These are phyloP conservation scores for Linnemannia exigua DNA, from an alignment of 192 early-diverging fungal species.

Conservation along the genomic window DNA sequence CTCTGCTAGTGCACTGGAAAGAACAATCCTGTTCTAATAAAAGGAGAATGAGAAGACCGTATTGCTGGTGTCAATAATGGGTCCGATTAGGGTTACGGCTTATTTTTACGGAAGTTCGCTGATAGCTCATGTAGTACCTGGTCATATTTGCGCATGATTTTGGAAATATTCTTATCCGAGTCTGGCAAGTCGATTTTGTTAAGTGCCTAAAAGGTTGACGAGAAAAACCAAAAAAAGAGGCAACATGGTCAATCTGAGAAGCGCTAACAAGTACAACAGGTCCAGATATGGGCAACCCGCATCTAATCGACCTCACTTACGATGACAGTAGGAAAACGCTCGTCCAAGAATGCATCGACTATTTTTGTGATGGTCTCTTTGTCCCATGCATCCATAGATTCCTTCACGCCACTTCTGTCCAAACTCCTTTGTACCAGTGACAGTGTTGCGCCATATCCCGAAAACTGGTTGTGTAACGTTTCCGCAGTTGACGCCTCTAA, in stretches of 20 bases:
- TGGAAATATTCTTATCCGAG: slow-evolving; percentile 84
- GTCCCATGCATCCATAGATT: slow-evolving; percentile 76
- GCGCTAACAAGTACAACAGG: too few relatives aligned
- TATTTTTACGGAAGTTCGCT: neutral
- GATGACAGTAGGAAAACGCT: slow-evolving; percentile 86
- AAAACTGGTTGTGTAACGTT: slow-evolving; percentile 70
- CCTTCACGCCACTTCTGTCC: slow-evolving; percentile 68
- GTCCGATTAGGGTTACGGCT: neutral
- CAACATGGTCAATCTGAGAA: too few relatives aligned
- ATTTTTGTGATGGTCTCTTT: slow-evolving; percentile 68
- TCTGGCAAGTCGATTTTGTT: slow-evolving; percentile 93
- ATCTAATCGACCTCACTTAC: slow-evolving; percentile 33
- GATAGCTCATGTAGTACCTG: slow-evolving; percentile 47
- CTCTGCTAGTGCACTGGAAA: slow-evolving; percentile 77
- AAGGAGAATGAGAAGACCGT: slow-evolving; percentile 27
- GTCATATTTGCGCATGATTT: slow-evolving; percentile 81
- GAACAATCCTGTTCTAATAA: slow-evolving; percentile 65
- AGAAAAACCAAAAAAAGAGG: too few relatives aligned
- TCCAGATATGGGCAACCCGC: too few relatives aligned
- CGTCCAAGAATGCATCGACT: slow-evolving; percentile 79
- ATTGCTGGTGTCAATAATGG: neutral
- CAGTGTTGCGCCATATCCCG: slow-evolving; percentile 74
- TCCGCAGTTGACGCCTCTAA: slow-evolving; percentile 64
- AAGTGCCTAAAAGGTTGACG: slow-evolving; percentile 67
- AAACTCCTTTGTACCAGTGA: slow-evolving; percentile 60